These are phyloP conservation scores for Solioccasus polychromus DNA, from an alignment of 768 basidiomycete species.

Conservation along the genomic window DNA sequence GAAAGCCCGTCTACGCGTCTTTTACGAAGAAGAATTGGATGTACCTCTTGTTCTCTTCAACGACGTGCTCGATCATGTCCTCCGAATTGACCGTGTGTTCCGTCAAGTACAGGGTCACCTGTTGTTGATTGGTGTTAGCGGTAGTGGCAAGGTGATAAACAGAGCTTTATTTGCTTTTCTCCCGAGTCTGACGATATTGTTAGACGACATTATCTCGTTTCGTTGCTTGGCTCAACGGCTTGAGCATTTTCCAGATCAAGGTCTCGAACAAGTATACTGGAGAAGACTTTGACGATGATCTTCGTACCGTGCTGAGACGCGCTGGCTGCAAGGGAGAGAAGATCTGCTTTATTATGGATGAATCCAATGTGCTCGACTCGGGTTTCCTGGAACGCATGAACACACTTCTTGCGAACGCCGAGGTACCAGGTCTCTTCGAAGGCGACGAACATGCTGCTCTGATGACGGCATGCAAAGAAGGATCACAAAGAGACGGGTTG, in stretches of 20 bases:
- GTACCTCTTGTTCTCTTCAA: constrained; percentile 98
- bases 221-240: constrained; percentile 99
- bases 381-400: constrained; percentile 99
- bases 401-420: constrained; percentile 97
- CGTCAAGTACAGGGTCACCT: constrained; percentile 97
- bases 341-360: constrained; percentile 99
- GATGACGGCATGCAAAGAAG: constrained; percentile 99
- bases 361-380: constrained; percentile 98
- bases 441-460: constrained; percentile 98
- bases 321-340: constrained; percentile 99
- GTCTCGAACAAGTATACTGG: constrained; percentile 99
- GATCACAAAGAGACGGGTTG: constrained; percentile 96
- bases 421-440: constrained; percentile 99
- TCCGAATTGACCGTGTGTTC: constrained; percentile 98
- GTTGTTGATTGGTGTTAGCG: constrained; percentile 95
- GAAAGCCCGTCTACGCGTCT: constrained; percentile 94
- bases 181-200: constrained; percentile 12
- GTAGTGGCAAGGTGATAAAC: constrained; percentile 86
- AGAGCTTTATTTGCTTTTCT: neutral
- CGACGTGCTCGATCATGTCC: constrained; percentile 95
- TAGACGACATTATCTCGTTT: constrained; percentile 97
- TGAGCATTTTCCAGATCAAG: constrained; percentile 99
- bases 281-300: constrained; percentile 97
- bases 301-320: constrained; percentile 91
- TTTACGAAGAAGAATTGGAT: constrained; percentile 98